Base-by-base conservation (phyloP, 2,329 filamentous ascomycete genomes). In the Metarhizium sp. region DNA sequence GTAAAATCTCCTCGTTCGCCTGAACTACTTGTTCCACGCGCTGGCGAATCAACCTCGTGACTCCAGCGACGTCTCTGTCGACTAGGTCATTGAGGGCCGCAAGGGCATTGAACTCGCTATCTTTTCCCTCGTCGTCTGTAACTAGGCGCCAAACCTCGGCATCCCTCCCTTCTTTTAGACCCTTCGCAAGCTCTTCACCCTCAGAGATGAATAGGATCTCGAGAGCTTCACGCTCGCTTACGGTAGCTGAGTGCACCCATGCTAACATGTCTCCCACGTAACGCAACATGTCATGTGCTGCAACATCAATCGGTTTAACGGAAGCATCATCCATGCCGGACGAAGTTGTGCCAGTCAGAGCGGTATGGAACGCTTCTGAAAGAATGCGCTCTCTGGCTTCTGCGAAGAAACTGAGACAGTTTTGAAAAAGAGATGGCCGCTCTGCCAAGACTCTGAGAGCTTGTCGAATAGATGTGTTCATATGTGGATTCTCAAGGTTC, bases 251-350 rank as follows among this genome's bases (percentile, higher is more conserved):
- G 68, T 99, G 94, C 6, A 88, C 85, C 94, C 94, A 99, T 5
- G 94, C 94, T 14, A 99, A 79, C 92, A 99, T 99, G 67, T 99
- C 94, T 53, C 94, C 91, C 2, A 95, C 85, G 68, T 97, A 97
- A 20, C 94, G 84, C 30, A 97, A 73, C 1, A 90, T 86, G 65
- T 99, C 94, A 67, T 97, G 92, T 1, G 94, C 92, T 11, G 86
- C 87, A 63, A 97, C 82, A 67, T 99, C 92, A 60, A 99, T 99
- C 0, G 94, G 92, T 66, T 97, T 96, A 40, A 87, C 76, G 2
- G 80, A 79, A 29, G 75, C 73, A 59, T 88, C 81, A 48, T 79
- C 77, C 30, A 77, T 76, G 0, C 82, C 80, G 11, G 77, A 79
- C 6, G 81, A 73, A 13, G 78, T 75, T 2, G 76, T 79, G 42